These are phyloP conservation scores for Eurotiales sp. DNA, from an alignment of 2,329 filamentous ascomycete genomes.

Conservation along the genomic window DNA sequence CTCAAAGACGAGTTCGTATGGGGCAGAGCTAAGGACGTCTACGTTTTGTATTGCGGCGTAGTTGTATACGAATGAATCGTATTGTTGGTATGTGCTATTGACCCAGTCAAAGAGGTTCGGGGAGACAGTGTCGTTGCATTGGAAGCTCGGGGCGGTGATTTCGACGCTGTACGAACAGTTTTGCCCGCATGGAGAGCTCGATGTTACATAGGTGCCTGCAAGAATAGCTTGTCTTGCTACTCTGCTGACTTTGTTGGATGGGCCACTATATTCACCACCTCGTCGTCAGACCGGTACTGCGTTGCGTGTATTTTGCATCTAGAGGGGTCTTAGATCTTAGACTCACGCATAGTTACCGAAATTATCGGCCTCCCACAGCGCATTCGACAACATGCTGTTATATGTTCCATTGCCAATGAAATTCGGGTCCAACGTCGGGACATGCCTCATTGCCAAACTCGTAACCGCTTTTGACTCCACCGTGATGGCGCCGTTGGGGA, in stretches of 20 bases:
- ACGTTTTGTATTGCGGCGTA: background rate
- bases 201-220: conserved; percentile 3
- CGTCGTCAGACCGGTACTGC: no score
- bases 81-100: conserved; percentile 3
- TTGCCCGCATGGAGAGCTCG: background rate
- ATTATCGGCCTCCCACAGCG: conserved; percentile 8
- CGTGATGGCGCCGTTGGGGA: conserved; percentile 8
- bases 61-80: background rate
- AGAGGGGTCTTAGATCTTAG: no score
- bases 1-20: conserved; percentile 2
- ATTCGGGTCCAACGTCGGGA: background rate
- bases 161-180: conserved; percentile 8
- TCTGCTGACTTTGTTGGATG: background rate
- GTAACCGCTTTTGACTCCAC: background rate
- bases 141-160: conserved; percentile 2
- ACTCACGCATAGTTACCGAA: conserved; percentile 8
- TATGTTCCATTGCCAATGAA: conserved; percentile 2
- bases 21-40: background rate
- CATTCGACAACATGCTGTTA: background rate
- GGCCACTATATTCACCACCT: background rate
- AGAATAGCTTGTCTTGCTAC: conserved; percentile 6
- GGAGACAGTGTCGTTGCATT: conserved; percentile 5
- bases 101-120: conserved; percentile 7
- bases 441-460: background rate
- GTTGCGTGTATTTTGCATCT: no score